Conservation (phyloP, 805 yeast genomes). For the Suhomyces kilbournensis region DNA sequence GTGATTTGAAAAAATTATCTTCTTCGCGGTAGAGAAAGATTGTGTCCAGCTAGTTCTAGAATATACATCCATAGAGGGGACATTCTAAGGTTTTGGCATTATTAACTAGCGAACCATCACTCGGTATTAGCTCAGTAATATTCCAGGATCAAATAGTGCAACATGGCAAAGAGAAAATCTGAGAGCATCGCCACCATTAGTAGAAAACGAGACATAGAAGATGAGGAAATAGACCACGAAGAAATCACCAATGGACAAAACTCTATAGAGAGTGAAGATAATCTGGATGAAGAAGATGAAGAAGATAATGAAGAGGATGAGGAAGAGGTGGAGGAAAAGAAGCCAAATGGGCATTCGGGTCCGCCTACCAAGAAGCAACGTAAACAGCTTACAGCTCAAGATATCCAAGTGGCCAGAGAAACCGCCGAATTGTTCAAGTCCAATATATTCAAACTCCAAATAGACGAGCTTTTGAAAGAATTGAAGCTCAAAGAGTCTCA, state of each 20-base stretch:
- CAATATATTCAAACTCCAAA: slow-evolving; percentile 90
- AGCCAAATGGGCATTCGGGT: slow-evolving; percentile 8
- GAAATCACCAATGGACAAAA: slow-evolving; percentile 1
- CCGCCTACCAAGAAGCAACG: slow-evolving; percentile 34
- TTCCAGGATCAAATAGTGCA: background rate
- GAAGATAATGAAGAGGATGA: slow-evolving; percentile 22
- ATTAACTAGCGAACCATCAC: background rate
- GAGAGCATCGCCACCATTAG: slow-evolving; percentile 6
- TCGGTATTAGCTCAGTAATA: background rate
- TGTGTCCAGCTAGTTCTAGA: background rate
- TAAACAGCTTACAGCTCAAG: slow-evolving; percentile 61
- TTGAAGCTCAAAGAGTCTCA: slow-evolving; percentile 70
- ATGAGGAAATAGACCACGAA: background rate
- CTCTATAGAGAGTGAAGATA: slow-evolving; percentile 9
- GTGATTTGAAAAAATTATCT: background rate
- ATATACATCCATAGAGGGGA: background rate
- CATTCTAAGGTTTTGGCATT: background rate
- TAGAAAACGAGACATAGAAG: background rate
- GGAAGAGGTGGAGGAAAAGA: slow-evolving; percentile 11
- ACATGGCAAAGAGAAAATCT: slow-evolving; percentile 26
- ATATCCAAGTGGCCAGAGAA: slow-evolving; percentile 87
- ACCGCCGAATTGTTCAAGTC: slow-evolving; percentile 93
- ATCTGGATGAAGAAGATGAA: slow-evolving; percentile 19
- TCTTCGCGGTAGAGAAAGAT: background rate
- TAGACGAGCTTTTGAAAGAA: slow-evolving; percentile 85